Evolutionary conservation across 1,284 basidiomycete species (phyloP).

Genomic region (Baeospora myosura): DNA sequence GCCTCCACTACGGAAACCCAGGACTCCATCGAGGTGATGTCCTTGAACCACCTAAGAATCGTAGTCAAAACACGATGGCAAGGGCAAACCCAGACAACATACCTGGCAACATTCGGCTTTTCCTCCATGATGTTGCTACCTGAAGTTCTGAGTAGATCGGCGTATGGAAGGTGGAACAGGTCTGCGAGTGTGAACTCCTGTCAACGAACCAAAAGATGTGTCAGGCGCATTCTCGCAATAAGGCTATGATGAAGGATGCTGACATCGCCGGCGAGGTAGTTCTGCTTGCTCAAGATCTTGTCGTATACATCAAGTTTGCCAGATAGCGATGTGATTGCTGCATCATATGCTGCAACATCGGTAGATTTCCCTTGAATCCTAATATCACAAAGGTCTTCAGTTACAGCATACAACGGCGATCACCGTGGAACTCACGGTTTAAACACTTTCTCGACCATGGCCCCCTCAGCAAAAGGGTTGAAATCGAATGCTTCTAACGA

Average conservation of each 20-base stretch:
- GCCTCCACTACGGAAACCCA: conserved; percentile 36
- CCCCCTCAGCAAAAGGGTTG: conserved; percentile 32
- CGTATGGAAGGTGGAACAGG: conserved; percentile 28
- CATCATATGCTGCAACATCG: conserved; percentile 23
- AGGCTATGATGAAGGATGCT: conserved; percentile 12
- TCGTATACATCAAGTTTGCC: conserved; percentile 43
- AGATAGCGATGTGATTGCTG: conserved; percentile 26
- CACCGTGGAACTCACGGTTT: conserved; percentile 26
- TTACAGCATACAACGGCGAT: background rate
- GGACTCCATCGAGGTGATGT: conserved; percentile 26
- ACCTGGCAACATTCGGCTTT: conserved; percentile 4
- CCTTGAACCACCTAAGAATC: conserved; percentile 29
- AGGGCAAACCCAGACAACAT: background rate
- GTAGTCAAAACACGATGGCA: background rate
- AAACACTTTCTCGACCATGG: conserved; percentile 39
- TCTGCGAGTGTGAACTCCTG: conserved; percentile 30
- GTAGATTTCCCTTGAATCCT: conserved; percentile 21
- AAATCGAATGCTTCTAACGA: conserved; percentile 48
- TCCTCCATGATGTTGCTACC: conserved; percentile 21
- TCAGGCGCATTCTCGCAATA: background rate
- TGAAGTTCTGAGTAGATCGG: conserved; percentile 17
- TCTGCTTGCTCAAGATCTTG: conserved; percentile 40
- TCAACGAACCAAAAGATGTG: background rate
- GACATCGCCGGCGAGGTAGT: conserved; percentile 45
- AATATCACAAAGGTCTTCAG: background rate